Base-by-base conservation (phyloP, 306 rosid genomes). In the Chamaecrista fasciculata region DNA sequence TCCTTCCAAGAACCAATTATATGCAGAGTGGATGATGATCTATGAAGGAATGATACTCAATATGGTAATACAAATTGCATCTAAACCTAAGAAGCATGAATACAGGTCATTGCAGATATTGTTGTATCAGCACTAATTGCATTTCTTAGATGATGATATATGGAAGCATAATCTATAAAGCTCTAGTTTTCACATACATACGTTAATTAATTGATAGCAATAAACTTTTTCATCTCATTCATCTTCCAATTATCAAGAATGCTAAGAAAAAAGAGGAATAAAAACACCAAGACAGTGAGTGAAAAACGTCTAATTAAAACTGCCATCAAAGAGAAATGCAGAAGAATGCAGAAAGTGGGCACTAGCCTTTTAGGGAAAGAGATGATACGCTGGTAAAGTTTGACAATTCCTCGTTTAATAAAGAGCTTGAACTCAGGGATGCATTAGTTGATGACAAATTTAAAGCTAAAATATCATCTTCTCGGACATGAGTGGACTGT, bases 291-390 rank as follows among this genome's bases (percentile, higher is more conserved):
- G 57, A 39, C 44, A 39, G 65, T 49, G 55, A 39, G 65, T 49
- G 55, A 23, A 16, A 44, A 44, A 62, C 52, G 66, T 43, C 47
- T 37, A n/a, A n/a, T n/a, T n/a, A 18, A 72, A 72, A 59, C 39
- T 50, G 67, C 10, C 37, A 28, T 34, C 29, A 7, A 51, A 43
- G 46, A 11, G 12, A 40, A 2, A 4, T 15, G 36, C 59, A 68
- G 12, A 48, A 39, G 52, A 37, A 19, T 14, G 39, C 42, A 59
- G 67, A 66, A 48, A 20, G 8, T 21, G 37, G 56, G 40, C 33
- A 73, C 78, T 43, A 23, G 76, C 98, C 98, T 78, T 86, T 86
- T 44, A 88, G 62, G 61, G 98, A 88, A 68, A 91, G 97, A 42
- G 87, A 70, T 33, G 91, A 84, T 64, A 80, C 80, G 62, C 79